Evolutionary conservation across 2,329 filamentous ascomycete species (phyloP).

Genomic region (Penicillium psychrosexuale): DNA sequence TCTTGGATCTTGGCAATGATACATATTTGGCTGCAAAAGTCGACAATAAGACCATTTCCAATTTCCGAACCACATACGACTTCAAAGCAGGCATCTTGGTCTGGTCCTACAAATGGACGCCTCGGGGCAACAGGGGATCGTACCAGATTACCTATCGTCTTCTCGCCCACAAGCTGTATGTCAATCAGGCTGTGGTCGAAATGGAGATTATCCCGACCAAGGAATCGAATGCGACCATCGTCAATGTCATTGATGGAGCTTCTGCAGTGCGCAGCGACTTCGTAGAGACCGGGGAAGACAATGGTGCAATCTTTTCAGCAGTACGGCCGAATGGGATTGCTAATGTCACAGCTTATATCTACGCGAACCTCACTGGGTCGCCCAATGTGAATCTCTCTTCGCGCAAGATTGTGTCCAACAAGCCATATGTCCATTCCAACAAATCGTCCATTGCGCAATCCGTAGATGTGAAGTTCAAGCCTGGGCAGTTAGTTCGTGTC

Average conservation of each 20-base stretch:
- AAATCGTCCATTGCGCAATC: slow-evolving; percentile 64
- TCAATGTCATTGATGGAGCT: slow-evolving; percentile 66
- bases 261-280: slow-evolving; percentile 64
- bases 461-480: slow-evolving; percentile 52
- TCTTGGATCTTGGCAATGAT: slow-evolving; percentile 55
- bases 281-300: slow-evolving; percentile 55
- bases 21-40: slow-evolving; percentile 60
- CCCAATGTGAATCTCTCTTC: slow-evolving; percentile 43
- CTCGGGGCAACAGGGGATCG: slow-evolving; percentile 44
- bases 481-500: slow-evolving; percentile 54
- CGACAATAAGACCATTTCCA: slow-evolving; percentile 55
- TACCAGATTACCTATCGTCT: slow-evolving; percentile 64
- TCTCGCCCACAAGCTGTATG: slow-evolving; percentile 61
- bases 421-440: slow-evolving; percentile 54
- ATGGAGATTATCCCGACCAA: slow-evolving; percentile 56
- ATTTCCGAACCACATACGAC: slow-evolving; percentile 61
- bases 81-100: slow-evolving; percentile 61
- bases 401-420: slow-evolving; percentile 44
- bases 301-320: slow-evolving; percentile 60
- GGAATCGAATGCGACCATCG: slow-evolving; percentile 57
- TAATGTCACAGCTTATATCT: slow-evolving; percentile 62
- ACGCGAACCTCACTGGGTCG: slow-evolving; percentile 43
- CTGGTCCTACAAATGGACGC: slow-evolving; percentile 67
- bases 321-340: slow-evolving; percentile 61
- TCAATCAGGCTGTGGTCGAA: slow-evolving; percentile 61